phyloP scores from a whole-genome alignment of 2,329 filamentous ascomycete genomes.

The Aspergillus sp. region DNA sequence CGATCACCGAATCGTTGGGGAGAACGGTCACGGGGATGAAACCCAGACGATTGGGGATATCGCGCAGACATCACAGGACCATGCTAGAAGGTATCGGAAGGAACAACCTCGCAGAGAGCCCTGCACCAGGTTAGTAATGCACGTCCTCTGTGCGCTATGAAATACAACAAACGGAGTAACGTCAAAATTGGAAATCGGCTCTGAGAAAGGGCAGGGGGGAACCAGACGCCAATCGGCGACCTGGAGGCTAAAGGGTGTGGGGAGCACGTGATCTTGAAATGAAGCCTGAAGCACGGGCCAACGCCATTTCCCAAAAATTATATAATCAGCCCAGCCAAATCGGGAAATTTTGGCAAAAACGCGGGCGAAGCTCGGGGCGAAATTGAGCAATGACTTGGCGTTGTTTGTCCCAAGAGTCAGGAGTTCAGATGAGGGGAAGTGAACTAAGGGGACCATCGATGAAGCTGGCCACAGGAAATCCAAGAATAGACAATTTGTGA shows the following conservation, averaged over 20 bases:
- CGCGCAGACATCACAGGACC: conserved; percentile 56
- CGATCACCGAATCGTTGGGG: conserved; percentile 71
- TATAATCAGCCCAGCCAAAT: conserved; percentile 17
- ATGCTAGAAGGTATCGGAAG: conserved; percentile 32
- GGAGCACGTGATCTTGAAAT: conserved; percentile 26
- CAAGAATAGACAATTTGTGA: background rate
- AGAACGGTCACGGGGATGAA: conserved; percentile 67
- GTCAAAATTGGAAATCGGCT: background rate
- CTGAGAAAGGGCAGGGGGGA: conserved; percentile 2
- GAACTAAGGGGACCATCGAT: background rate
- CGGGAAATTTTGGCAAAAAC: conserved; percentile 9
- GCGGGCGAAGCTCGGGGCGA: conserved; percentile 6
- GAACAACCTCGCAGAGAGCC: conserved; percentile 20
- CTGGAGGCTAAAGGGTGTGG: conserved; percentile 16
- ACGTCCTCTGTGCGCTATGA: background rate
- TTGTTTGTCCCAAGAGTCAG: conserved; percentile 2
- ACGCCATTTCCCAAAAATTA: conserved; percentile 11
- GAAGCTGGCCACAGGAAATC: background rate
- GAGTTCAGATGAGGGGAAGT: background rate
- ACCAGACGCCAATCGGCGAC: background rate
- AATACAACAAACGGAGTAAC: background rate
- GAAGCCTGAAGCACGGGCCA: conserved; percentile 19
- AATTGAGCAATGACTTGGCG: conserved; percentile 6
- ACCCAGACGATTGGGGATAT: conserved; percentile 62
- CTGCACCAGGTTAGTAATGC: conserved; percentile 45